Evolutionary conservation across 2,329 filamentous ascomycete species (phyloP), one percentile per base, ranked within the genome.

Genomic region (Sporothrix pallida): DNA sequence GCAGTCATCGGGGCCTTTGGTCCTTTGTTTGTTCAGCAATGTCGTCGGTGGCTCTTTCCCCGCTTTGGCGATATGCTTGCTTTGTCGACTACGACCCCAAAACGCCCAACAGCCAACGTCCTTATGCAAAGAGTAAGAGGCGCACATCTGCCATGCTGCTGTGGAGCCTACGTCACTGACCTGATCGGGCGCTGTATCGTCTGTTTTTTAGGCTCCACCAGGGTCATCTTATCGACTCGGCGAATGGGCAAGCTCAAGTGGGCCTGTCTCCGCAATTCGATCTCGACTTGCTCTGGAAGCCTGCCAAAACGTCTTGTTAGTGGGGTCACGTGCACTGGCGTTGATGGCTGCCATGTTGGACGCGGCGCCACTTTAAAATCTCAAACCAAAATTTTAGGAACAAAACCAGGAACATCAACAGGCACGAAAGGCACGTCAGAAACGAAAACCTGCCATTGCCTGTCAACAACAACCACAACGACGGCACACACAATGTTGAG

Each of bases 401-500:
- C 20, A 62, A 6, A 37, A 50, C 10, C 23, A 37, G 71, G 54
- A 17, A 26, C 67, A 52, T 10, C 10, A 56, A 56, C 52, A 56
- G 68, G 52, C 52, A 70, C 50, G 15, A 54, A 52, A 60, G 48
- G 37, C 31, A 71, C 31, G 31, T 37, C 31, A 44, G 31, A 20
- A 56, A 48, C n/a, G 12, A 20, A 54, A 67, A 67, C n/a, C 20
- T 63, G 42, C 20, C 62, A 67, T 26, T 23, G 10, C 10, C 42
- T 6, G 13, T 37, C 62, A 31, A 67, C 67, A 17, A 46, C 37
- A 48, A 17, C n/a, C 20, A 68, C n/a, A 58, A 26, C 8, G 56
- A 48, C 68, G 20, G 13, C 52, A 10, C 17, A n/a, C 67, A 75
- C 46, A 15, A 78, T 78, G 77, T 72, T 76, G 56, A 73, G 73